Conservation (phyloP, 345 rosid species). For the Eucalyptus shirleyi region DNA sequence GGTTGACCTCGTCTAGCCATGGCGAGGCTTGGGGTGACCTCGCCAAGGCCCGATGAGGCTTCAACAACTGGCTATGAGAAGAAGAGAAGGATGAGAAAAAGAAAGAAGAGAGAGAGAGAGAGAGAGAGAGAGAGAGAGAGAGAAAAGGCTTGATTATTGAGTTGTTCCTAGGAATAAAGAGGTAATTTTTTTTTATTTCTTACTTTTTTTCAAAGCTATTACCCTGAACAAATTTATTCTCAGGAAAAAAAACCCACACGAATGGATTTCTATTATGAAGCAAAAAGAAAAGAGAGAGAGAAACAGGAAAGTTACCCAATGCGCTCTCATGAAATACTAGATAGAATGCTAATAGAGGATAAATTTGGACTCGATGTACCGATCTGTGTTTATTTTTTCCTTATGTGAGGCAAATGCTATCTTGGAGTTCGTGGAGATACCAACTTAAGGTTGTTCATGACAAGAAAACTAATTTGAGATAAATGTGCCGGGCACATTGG, state of each 20-base stretch:
- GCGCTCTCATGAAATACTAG: rapidly evolving
- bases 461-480: background rate
- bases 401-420: background rate
- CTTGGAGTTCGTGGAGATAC: rapidly evolving
- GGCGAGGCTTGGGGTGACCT: no score
- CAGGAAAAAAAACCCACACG: rapidly evolving
- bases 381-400: rapidly evolving
- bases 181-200: no score
- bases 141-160: no score
- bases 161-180: no score
- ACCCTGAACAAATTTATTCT: rapidly evolving
- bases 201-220: no score
- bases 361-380: background rate
- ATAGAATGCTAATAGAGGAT: background rate
- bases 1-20: no score
- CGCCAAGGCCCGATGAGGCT: rapidly evolving
- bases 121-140: no score
- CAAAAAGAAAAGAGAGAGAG: rapidly evolving
- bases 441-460: background rate
- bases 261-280: rapidly evolving
- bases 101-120: no score
- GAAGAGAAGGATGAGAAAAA: no score
- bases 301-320: rapidly evolving
- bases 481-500: rapidly evolving
- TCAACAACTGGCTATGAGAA: rapidly evolving